A percentile compares a stretch with the other conserved stretches of the same genome.
Evolutionary conservation across 176 grass and related monocot genomes (phyloP).

Genomic region (Dendrocalamus sinicus): DNA sequence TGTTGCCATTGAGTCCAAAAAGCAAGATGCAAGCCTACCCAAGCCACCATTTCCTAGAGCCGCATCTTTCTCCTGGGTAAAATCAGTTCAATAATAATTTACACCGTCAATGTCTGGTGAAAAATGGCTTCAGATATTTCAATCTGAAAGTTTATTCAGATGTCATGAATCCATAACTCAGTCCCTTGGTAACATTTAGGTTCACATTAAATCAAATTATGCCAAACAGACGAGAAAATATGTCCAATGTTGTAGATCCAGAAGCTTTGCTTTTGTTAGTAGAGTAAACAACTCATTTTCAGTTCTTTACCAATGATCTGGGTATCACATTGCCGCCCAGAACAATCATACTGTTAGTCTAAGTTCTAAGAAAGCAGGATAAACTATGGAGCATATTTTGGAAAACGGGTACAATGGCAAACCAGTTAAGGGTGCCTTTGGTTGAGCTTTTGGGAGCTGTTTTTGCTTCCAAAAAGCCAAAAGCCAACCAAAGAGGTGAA

Average conservation of each 20-base stretch:
- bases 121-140: conserved; percentile 20
- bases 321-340: not conserved
- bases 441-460: too few species aligned
- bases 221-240: conserved; percentile 14
- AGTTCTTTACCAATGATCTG: not conserved
- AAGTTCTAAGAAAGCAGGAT: not conserved
- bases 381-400: conserved; percentile 13
- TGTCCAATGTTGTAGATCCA: not conserved
- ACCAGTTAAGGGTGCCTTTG: too few species aligned
- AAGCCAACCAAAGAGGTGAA: too few species aligned
- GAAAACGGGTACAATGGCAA: not conserved
- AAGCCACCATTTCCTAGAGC: conserved; percentile 96
- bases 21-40: conserved; percentile 97
- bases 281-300: conserved; percentile 27
- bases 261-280: conserved; percentile 4
- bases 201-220: conserved; percentile 17
- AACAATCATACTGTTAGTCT: not conserved
- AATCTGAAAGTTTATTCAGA: conserved; percentile 18
- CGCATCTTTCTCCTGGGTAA: conserved; percentile 82
- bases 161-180: not conserved
- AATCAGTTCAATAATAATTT: conserved; percentile 8
- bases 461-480: too few species aligned
- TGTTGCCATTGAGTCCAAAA: conserved; percentile 99
- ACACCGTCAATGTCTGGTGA: conserved; percentile 8
- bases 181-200: conserved; percentile 6